Evolutionary conservation across 495 filamentous ascomycete species (phyloP), one percentile per base, ranked within the genome.

Genomic region (Xylaria sp.): DNA sequence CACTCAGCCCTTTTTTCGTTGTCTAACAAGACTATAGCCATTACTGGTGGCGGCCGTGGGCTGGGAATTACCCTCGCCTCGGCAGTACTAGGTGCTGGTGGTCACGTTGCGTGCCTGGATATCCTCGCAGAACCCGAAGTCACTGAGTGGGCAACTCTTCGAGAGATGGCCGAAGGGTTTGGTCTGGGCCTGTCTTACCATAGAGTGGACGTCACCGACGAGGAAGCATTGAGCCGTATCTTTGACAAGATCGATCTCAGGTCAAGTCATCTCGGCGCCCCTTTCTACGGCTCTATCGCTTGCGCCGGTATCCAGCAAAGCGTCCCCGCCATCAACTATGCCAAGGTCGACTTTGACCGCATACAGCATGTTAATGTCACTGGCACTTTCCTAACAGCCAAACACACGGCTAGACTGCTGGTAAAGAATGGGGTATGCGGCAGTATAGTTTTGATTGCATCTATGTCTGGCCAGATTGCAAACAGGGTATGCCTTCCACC

Each of bases 391-490:
- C 17, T 69, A 57, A 68, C 65, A 8, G 52, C 41, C 24, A 70
- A 65, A 26, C 43, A 50, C 19, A 41, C 46, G 3, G 53, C 68
- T 31, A 68, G 50, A 2, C 44, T 71, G 0, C 35, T 71, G n/a
- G 40, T 71, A 5, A 55, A 53, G 41, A 46, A 52, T 21, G 57
- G 61, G 3, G 67, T 74, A 2, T 2, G 31, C 2, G 76, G 76
- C 2, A 78, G 76, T 46, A 71, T 78, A 7, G 69, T 78, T 2
- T 19, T 78, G 12, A 57, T 78, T 53, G 72, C 76, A 1, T 72
- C 71, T 21, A 77, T 77, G 74, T 62, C 48, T 44, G 75, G 71
- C 21, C 53, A 67, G n/a, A 69, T 71, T 31, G 68, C 58, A 5
- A 77, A 76, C 70, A 35, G 53, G 5, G 57, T 61, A 41, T n/a